Base-by-base conservation (phyloP, 192 early-diverging fungal species). In the Dissophora ornata region DNA sequence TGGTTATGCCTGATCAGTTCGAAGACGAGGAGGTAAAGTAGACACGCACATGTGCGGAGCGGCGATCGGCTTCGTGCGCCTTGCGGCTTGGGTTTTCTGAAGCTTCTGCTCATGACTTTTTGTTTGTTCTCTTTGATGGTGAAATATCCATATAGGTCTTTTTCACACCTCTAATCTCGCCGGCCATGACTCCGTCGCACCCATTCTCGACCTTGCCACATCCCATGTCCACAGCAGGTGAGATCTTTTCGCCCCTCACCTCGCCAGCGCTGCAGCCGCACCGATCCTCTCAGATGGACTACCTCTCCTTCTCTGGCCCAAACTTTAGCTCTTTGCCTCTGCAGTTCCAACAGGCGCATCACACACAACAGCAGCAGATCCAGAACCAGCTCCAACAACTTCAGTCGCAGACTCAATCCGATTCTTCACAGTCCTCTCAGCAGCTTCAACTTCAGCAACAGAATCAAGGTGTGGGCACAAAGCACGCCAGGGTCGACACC, bases 111-210 rank as follows among this genome's bases (percentile, higher is more conserved):
- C n/a, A n/a, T n/a, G n/a, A n/a, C n/a, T n/a, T n/a, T n/a, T n/a
- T n/a, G n/a, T n/a, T n/a, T n/a, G n/a, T n/a, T n/a, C n/a, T n/a
- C n/a, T n/a, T n/a, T n/a, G n/a, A n/a, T n/a, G n/a, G n/a, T n/a
- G n/a, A n/a, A n/a, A n/a, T n/a, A n/a, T n/a, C n/a, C n/a, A n/a
- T n/a, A 10, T 60, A 61, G 32, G 68, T 62, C 15, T 47, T 28
- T 38, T 84, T 90, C 16, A 88, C 89, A 12, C 90, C 90, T 0
- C 68, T 92, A 19, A 86, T 92, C 11, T 92, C 90, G 8, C 90
- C 90, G 7, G 89, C 87, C 11, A 87, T 89, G 78, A 92, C 89
- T 0, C 90, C 90, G 2, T 82, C 84, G 24, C 78, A 83, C 42
- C 82, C 83, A 33, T 89, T 85, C 67, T 61, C 79, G 33, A 71